These are phyloP conservation scores for Jaminaea rosea DNA, from an alignment of 1,284 basidiomycete species.

Conservation along the genomic window DNA sequence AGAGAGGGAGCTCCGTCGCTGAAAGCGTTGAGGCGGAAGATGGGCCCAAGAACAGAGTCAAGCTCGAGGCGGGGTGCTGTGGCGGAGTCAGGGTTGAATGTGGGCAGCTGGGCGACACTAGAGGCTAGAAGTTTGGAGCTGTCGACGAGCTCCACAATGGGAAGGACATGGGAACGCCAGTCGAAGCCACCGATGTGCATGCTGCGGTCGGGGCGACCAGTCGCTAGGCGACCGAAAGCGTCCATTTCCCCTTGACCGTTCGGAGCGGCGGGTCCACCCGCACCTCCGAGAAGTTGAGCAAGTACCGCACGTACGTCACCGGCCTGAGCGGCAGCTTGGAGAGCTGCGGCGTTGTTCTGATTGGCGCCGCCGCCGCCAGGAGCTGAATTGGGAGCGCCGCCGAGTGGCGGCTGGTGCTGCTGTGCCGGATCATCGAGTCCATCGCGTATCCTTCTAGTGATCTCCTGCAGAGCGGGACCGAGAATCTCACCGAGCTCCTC, in stretches of 20 bases:
- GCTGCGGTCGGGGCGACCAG: constrained; percentile 14
- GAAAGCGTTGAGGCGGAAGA: constrained; percentile 35
- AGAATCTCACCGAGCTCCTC: constrained; percentile 50
- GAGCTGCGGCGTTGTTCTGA: too few species aligned
- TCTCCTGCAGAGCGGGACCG: constrained; percentile 45
- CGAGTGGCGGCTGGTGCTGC: neutral
- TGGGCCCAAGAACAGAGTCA: constrained; percentile 38
- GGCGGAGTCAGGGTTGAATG: constrained; percentile 61
- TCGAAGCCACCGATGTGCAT: constrained; percentile 49
- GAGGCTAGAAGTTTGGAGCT: constrained; percentile 74
- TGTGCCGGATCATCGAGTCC: constrained; percentile 13
- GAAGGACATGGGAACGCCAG: constrained; percentile 79
- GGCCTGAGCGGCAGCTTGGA: constrained; percentile 16
- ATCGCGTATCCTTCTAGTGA: constrained; percentile 30
- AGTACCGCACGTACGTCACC: constrained; percentile 34
- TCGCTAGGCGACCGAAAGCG: neutral
- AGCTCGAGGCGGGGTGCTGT: constrained; percentile 51
- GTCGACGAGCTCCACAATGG: constrained; percentile 68
- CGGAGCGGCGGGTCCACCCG: constrained; percentile 12
- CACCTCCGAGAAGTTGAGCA: constrained; percentile 23
- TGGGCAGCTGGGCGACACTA: constrained; percentile 51
- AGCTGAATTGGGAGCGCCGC: neutral
- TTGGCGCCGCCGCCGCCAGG: neutral
- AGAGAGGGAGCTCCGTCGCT: constrained; percentile 35
- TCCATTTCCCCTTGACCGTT: neutral